Conservation (phyloP, 495 filamentous ascomycete species). For the Bombardia bombarda region DNA sequence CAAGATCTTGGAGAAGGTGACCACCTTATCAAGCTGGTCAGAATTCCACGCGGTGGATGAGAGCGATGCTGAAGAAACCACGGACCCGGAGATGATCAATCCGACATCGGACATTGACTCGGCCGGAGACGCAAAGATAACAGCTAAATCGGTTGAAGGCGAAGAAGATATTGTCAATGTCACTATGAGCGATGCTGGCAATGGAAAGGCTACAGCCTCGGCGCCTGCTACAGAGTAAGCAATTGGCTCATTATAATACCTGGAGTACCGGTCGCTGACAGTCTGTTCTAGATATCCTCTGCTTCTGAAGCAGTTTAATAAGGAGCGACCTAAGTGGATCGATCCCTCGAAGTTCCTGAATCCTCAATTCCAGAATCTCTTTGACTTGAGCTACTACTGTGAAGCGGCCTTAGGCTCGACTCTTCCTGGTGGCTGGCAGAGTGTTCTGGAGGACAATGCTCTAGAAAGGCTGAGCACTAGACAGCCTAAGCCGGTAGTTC, state of each 20-base stretch:
- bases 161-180: conserved; percentile 91
- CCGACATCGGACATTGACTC: conserved; percentile 68
- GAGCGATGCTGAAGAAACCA: conserved; percentile 39
- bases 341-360: conserved; percentile 39
- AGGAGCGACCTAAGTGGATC: conserved; percentile 35
- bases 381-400: conserved; percentile 56
- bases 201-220: conserved; percentile 10
- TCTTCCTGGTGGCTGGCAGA: conserved; percentile 59
- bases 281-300: conserved; percentile 13
- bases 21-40: conserved; percentile 34
- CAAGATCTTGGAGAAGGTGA: conserved; percentile 40
- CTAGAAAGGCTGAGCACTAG: conserved; percentile 53
- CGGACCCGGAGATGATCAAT: conserved; percentile 63
- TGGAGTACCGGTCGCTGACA: neutral
- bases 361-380: conserved; percentile 55
- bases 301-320: conserved; percentile 23
- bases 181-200: conserved; percentile 61
- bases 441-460: conserved; percentile 44
- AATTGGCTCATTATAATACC: neutral
- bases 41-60: conserved; percentile 40
- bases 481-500: conserved; percentile 15
- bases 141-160: conserved; percentile 70
- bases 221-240: conserved; percentile 13
- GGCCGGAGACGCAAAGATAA: conserved; percentile 58
- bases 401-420: conserved; percentile 33